A percentile compares a stretch with the other conserved stretches of the same genome.
Evolutionary conservation across 306 rosid genomes (phyloP).

Genomic region (Quercus robur): DNA sequence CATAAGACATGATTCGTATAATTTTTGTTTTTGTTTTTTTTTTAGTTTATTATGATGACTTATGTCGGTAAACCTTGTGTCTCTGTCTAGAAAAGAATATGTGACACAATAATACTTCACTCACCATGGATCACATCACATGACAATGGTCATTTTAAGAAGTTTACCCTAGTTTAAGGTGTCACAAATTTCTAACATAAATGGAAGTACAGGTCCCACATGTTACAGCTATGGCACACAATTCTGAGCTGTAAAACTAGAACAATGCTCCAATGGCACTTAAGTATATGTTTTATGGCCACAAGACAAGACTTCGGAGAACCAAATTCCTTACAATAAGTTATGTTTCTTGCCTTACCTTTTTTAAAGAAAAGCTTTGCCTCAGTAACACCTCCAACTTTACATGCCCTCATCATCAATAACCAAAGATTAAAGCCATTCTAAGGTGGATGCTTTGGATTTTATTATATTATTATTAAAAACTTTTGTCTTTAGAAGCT

Average conservation of each 20-base stretch:
- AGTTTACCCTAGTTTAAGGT: slow-evolving; percentile 1
- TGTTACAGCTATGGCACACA: slow-evolving; percentile 27
- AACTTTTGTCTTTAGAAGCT: not conserved
- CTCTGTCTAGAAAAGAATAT: not conserved
- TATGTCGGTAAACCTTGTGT: not conserved
- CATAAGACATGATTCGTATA: too few relatives aligned
- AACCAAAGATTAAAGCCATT: not conserved
- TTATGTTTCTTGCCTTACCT: not conserved
- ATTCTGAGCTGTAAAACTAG: slow-evolving; percentile 30
- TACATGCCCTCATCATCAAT: not conserved
- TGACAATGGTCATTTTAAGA: not conserved
- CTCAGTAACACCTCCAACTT: not conserved
- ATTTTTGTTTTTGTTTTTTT: not conserved
- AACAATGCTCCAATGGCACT: slow-evolving; percentile 7
- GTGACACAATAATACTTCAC: not conserved
- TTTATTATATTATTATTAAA: not conserved
- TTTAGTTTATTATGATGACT: not conserved
- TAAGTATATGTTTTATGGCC: slow-evolving; percentile 4
- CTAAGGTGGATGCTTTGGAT: not conserved
- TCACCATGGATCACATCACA: not conserved
- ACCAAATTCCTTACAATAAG: slow-evolving; percentile 18
- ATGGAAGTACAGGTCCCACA: slow-evolving; percentile 23
- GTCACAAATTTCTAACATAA: slow-evolving; percentile 8
- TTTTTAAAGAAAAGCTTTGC: not conserved
- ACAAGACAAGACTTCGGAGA: slow-evolving; percentile 11